These are phyloP conservation scores for Tolypocladium tropicale DNA, from an alignment of 2,329 filamentous ascomycete species.

Conservation along the genomic window DNA sequence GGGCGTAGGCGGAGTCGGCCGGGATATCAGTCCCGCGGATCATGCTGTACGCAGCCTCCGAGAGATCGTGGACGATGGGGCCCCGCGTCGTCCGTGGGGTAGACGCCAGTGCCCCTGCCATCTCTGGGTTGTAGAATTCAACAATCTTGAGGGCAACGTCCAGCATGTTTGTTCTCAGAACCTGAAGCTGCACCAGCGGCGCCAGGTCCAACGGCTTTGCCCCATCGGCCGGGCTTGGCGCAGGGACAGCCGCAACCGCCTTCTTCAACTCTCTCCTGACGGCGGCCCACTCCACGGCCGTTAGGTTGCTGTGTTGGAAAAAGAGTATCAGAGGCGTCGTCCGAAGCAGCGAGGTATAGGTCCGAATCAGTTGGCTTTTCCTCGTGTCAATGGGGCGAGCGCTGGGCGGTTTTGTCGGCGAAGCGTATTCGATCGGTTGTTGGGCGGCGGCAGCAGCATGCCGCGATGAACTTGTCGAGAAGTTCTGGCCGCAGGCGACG, in stretches of 20 bases:
- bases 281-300: constrained; percentile 51
- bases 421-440: constrained; percentile 39
- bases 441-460: constrained; percentile 15
- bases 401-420: constrained; percentile 73
- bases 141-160: constrained; percentile 73
- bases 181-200: constrained; percentile 63
- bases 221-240: constrained; percentile 13
- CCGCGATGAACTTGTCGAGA: constrained; percentile 14
- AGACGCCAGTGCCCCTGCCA: constrained; percentile 20
- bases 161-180: constrained; percentile 84
- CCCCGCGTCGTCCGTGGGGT: constrained; percentile 19
- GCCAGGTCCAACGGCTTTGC: constrained; percentile 36
- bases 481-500: constrained; percentile 9
- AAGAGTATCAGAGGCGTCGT: constrained; percentile 77
- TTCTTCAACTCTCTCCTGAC: constrained; percentile 32
- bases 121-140: constrained; percentile 62
- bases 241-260: constrained; percentile 31
- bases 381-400: constrained; percentile 78
- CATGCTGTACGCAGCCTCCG: constrained; percentile 38
- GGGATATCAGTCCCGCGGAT: constrained; percentile 27
- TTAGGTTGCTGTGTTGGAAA: constrained; percentile 63
- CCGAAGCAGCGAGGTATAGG: constrained; percentile 80
- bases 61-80: constrained; percentile 40
- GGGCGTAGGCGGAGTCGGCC: constrained; percentile 33
- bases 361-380: constrained; percentile 78